These are phyloP conservation scores for Neostapfia colusana DNA, from an alignment of 176 grass and related monocot species.

Conservation along the genomic window DNA sequence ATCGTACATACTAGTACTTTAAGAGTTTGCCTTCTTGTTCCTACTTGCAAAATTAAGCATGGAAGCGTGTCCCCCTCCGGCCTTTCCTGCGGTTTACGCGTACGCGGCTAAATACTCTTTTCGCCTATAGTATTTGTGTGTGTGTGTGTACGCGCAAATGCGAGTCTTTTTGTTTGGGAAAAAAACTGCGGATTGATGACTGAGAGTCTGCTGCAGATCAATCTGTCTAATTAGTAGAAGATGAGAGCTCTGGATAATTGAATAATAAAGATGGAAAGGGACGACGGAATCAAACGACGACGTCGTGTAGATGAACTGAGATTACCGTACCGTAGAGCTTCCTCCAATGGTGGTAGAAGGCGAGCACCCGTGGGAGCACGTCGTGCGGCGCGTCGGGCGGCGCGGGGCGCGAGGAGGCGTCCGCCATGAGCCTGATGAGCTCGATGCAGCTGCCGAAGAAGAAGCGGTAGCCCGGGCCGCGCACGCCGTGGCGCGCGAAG, in stretches of 20 bases:
- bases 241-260: background rate
- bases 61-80: conserved; percentile 57
- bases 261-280: background rate
- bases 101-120: conserved; percentile 24
- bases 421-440: conserved; percentile 68
- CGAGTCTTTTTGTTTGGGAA: background rate
- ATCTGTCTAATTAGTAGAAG: background rate
- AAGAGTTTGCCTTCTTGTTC: conserved; percentile 37
- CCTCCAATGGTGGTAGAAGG: conserved; percentile 91
- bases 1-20: conserved; percentile 37
- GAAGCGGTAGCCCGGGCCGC: conserved; percentile 80
- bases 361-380: conserved; percentile 79
- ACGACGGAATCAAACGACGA: background rate
- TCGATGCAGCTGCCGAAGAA: conserved; percentile 84
- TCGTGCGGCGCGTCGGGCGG: conserved; percentile 58
- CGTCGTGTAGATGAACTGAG: background rate
- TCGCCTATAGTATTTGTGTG: background rate
- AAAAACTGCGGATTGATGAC: background rate
- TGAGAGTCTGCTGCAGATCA: too few species aligned
- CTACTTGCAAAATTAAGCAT: conserved; percentile 56
- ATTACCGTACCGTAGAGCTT: conserved; percentile 92
- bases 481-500: conserved; percentile 74
- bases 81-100: conserved; percentile 51
- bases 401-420: conserved; percentile 65
- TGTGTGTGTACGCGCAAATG: background rate